These are phyloP conservation scores for Picochlorum costavermella DNA, from an alignment of 139 green algal genomes.

Conservation along the genomic window DNA sequence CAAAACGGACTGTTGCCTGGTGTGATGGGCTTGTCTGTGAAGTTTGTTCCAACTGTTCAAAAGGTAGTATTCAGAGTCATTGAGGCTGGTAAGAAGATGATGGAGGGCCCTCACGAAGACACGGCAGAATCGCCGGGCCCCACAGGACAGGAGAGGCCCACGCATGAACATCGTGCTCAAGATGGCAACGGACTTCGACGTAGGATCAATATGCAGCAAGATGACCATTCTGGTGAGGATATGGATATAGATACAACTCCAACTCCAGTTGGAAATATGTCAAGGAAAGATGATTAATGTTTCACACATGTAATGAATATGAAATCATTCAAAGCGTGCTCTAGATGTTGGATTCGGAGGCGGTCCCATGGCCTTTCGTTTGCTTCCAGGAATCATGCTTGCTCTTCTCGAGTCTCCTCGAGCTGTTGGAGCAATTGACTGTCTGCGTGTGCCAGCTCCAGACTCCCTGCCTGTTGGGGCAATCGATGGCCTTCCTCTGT, in stretches of 20 bases:
- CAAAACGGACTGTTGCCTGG: conserved; percentile 53
- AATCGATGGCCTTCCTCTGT: conserved; percentile 1
- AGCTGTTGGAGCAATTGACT: not conserved
- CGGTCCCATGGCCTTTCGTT: conserved; percentile 9
- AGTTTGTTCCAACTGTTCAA: conserved; percentile 40
- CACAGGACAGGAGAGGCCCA: not conserved
- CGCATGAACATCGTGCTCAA: not conserved
- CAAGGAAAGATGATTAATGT: conserved; percentile 1
- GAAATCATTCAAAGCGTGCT: not conserved
- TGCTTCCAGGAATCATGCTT: conserved; percentile 16
- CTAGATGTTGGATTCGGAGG: not conserved
- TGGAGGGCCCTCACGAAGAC: not conserved
- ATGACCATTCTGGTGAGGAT: not conserved
- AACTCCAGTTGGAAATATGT: not conserved
- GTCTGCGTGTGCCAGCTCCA: not conserved
- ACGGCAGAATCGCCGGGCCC: not conserved
- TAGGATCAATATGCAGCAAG: not conserved
- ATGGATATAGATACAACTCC: conserved; percentile 1
- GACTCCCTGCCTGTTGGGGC: not conserved
- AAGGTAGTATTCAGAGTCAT: not conserved
- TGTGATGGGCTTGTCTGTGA: conserved; percentile 35
- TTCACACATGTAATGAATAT: not conserved
- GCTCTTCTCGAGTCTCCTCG: conserved; percentile 3
- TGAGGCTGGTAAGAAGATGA: conserved; percentile 1
- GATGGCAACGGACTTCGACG: not conserved